phyloP scores from a whole-genome alignment of 306 rosid genomes.

The Mimosa pudica region DNA sequence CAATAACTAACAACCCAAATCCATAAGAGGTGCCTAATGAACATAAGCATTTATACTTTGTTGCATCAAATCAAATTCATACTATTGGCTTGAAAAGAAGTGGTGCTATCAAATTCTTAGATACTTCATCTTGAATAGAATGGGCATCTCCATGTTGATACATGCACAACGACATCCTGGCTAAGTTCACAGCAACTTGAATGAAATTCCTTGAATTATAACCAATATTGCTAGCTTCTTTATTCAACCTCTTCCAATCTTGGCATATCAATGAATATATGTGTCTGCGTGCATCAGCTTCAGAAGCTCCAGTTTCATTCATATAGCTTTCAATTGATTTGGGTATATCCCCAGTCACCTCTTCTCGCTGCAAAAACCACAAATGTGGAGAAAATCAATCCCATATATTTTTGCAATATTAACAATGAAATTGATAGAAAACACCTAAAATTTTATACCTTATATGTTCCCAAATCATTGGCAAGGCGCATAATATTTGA shows the following conservation, averaged over 20 bases:
- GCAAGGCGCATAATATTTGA: background rate
- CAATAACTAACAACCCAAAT: no score
- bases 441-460: background rate
- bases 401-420: background rate
- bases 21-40: no score
- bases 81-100: background rate
- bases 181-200: background rate
- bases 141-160: constrained; percentile 24
- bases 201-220: background rate
- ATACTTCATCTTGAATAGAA: background rate
- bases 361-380: constrained; percentile 13
- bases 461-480: constrained; percentile 9
- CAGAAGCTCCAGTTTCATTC: constrained; percentile 34
- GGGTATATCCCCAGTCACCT: constrained; percentile 29
- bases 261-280: constrained; percentile 18
- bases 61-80: background rate
- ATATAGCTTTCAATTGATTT: constrained; percentile 44
- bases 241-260: constrained; percentile 31
- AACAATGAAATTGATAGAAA: no score
- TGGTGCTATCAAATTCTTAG: background rate
- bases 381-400: background rate
- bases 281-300: constrained; percentile 21
- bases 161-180: constrained; percentile 23
- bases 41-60: no score
- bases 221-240: background rate